Evolutionary conservation across 345 rosid genomes (phyloP).

Genomic region (Camelina neglecta): DNA sequence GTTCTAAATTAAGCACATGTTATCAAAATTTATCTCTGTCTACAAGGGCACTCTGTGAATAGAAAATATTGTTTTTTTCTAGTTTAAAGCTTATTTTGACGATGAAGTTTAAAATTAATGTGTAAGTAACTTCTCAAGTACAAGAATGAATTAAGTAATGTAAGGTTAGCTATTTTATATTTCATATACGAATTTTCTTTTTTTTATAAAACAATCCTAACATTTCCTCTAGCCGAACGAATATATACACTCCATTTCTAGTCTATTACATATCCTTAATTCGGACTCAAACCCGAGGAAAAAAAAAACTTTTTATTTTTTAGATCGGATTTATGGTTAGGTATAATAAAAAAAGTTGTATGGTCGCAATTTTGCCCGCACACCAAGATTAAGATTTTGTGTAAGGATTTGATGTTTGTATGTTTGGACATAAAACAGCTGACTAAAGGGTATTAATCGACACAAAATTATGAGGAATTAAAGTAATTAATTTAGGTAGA

Average conservation of each 20-base stretch:
- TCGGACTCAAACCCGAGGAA: background rate
- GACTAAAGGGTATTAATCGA: constrained; percentile 38
- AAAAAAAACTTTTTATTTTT: background rate
- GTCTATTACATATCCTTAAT: background rate
- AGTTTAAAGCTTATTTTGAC: background rate
- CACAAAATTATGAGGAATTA: background rate
- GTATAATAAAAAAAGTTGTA: background rate
- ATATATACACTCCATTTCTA: background rate
- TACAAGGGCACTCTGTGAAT: background rate
- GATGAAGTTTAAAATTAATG: background rate
- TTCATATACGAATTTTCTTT: background rate
- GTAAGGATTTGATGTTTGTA: constrained; percentile 36
- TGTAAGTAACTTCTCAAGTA: background rate
- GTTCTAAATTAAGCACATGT: background rate
- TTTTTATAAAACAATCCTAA: background rate
- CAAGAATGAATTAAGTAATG: background rate
- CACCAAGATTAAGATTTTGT: constrained; percentile 25
- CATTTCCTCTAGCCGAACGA: background rate
- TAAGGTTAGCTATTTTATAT: background rate
- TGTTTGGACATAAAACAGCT: constrained; percentile 29
- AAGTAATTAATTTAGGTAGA: constrained; percentile 22
- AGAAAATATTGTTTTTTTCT: background rate
- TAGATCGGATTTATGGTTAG: background rate
- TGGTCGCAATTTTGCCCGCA: constrained; percentile 27
- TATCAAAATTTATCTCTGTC: background rate